These are phyloP conservation scores for Recurvomyces mirabilis DNA, from an alignment of 495 filamentous ascomycete species.

Conservation along the genomic window DNA sequence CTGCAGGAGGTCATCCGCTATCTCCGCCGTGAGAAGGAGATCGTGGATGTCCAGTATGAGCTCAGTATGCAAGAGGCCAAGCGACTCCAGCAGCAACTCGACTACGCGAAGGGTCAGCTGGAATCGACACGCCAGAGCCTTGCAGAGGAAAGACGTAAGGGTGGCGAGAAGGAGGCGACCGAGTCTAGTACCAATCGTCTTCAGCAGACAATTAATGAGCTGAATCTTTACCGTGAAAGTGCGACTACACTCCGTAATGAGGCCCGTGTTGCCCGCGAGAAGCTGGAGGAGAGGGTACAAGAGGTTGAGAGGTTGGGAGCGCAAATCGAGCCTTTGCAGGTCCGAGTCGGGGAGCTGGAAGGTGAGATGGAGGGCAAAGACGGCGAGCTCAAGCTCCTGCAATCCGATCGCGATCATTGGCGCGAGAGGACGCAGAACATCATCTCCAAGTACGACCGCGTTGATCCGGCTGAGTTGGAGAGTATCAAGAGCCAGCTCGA, in stretches of 20 bases:
- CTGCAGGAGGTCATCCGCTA: constrained; percentile 82
- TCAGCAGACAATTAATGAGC: constrained; percentile 84
- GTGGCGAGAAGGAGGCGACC: constrained; percentile 57
- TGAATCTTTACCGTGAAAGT: constrained; percentile 90
- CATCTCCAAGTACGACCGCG: constrained; percentile 86
- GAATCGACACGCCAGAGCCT: constrained; percentile 79
- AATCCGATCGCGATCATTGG: constrained; percentile 81
- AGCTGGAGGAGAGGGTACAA: constrained; percentile 59
- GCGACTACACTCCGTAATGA: constrained; percentile 79
- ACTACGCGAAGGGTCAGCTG: constrained; percentile 72
- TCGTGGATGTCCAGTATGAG: constrained; percentile 89
- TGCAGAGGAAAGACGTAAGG: constrained; percentile 70
- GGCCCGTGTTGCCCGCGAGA: constrained; percentile 61
- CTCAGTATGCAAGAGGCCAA: constrained; percentile 75
- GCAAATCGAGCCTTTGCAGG: constrained; percentile 72
- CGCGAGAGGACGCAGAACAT: constrained; percentile 90
- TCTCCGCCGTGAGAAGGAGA: constrained; percentile 92
- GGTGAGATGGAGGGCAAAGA: constrained; percentile 66
- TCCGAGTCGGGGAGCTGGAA: constrained; percentile 66
- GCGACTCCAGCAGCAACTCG: constrained; percentile 76
- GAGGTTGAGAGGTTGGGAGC: constrained; percentile 62
- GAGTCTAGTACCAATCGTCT: constrained; percentile 72
- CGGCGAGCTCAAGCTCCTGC: constrained; percentile 71
- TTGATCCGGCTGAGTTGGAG: constrained; percentile 86
- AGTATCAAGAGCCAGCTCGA: constrained; percentile 61